Evolutionary conservation across 2,329 filamentous ascomycete species (phyloP), one percentile per base, ranked within the genome.

Genomic region (Xylariaceae sp.): DNA sequence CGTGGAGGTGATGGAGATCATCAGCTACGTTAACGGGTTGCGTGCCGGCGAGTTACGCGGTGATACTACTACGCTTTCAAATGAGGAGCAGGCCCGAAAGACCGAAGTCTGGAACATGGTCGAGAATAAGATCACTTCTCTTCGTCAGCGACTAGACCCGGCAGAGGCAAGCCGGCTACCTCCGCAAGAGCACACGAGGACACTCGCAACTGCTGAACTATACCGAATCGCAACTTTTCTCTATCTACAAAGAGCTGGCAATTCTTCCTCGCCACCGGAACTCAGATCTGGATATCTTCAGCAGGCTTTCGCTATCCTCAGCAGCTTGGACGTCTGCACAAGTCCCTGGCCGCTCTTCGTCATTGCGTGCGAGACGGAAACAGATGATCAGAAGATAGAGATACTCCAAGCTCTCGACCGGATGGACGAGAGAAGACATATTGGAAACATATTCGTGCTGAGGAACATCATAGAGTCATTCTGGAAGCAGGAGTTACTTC

Each of bases 321-420:
- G 53, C 19, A 56, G 50, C 16, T 56, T 73, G 12, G 56, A 64
- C 7, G 59, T 69, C 22, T 71, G 66, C 44, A 73, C 69, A 8
- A 72, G 68, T 46, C 70, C 70, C 3, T 74, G 71, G 70, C 69
- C 71, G 6, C 51, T 73, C 4, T 74, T 73, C 38, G 63, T 74
- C 22, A 51, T 71, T 12, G 70, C 68, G 0, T 73, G 69, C 47
- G 69, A 71, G 50, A 64, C 64, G 8, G 58, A 61, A 22, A 60
- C 56, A 13, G 70, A 73, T 35, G 57, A 62, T 17, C 64, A 71
- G 39, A 58, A 68, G 17, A 64, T 72, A 22, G 45, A 49, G 30
- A 59, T 72, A 8, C 53, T 73, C 9, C 51, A 57, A 19, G 61
- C 64, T 2, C 54, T 73, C 36, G 66, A 73, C 35, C 50, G 52